These are phyloP conservation scores for Knufia fluminis DNA, from an alignment of 2,329 filamentous ascomycete genomes.

Conservation along the genomic window DNA sequence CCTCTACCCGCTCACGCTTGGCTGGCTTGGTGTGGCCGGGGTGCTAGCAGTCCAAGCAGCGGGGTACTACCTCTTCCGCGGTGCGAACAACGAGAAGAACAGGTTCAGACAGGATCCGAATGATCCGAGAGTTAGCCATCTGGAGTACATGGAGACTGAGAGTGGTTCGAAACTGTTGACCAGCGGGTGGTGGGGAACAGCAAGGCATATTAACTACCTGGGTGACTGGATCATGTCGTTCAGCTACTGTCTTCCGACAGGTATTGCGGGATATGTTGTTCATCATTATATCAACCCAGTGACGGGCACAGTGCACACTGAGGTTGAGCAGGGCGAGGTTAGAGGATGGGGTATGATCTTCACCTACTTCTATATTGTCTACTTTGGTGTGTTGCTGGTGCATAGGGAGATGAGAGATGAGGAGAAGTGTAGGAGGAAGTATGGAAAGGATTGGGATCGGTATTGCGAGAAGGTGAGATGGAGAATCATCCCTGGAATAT, in stretches of 20 bases:
- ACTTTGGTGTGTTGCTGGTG: conserved; percentile 78
- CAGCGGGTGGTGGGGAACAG: conserved; percentile 86
- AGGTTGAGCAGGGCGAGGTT: conserved; percentile 62
- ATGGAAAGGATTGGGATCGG: conserved; percentile 82
- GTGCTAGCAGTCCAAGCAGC: conserved; percentile 58
- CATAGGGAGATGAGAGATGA: conserved; percentile 84
- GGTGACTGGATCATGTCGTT: conserved; percentile 93
- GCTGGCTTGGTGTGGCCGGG: conserved; percentile 52
- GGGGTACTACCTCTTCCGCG: conserved; percentile 87
- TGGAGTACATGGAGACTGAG: conserved; percentile 78
- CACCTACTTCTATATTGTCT: conserved; percentile 90
- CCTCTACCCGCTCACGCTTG: conserved; percentile 71
- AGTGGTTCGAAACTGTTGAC: conserved; percentile 71
- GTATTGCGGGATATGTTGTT: conserved; percentile 71
- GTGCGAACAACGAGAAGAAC: conserved; percentile 94
- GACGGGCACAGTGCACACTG: conserved; percentile 51
- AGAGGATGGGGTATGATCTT: conserved; percentile 77
- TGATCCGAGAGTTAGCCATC: conserved; percentile 67
- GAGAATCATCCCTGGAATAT: conserved; percentile 76
- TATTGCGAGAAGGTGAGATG: conserved; percentile 77
- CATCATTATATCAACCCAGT: conserved; percentile 38
- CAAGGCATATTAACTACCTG: conserved; percentile 90
- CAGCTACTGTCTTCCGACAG: conserved; percentile 81
- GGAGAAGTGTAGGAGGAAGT: conserved; percentile 83
- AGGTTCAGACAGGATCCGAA: conserved; percentile 78